Base-by-base conservation (phyloP, 768 basidiomycete genomes). In the Trametes gibbosa region DNA sequence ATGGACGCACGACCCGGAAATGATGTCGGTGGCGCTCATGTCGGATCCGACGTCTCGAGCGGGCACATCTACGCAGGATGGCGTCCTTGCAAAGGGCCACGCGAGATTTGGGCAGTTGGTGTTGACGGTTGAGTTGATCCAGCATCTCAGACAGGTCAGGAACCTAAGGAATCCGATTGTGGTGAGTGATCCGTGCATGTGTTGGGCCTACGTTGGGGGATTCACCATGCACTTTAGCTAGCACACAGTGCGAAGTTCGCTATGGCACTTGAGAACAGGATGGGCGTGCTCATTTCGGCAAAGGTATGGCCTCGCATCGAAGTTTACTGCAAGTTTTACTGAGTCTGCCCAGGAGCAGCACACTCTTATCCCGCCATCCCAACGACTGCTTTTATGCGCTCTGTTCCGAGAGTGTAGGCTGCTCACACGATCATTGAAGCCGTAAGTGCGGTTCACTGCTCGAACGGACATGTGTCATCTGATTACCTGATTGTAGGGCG, bases 11-110 rank as follows among this genome's bases (percentile, higher is more conserved):
- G 84, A 90, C 68, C 76, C 84, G 6, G 89, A 90, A 64, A 91
- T 92, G 89, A 74, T 90, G 64, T 77, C 84, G 3, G 79, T 90
- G 2, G 89, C 85, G 10, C 67, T 90, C 41, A 80, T 87, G 78
- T 83, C 80, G 56, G 82, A 83, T 60, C 70, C 75, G 9, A 61
- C 35, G 27, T 7, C 57, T 1, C 50, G 50, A 2, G 14, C 46
- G 7, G 71, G 50, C 19, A 24, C 68, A 12, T 53, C 50, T n/a
- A 58, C 61, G 13, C 65, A 62, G n/a, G 66, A 58, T 2, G 58
- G 51, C 1, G 61, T 29, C 32, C 53, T 62, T 16, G 39, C 66
- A 23, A 83, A 81, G 81, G 80, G 76, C 3, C 76, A 73, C 52
- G 78, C 81, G 23, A 78, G 84, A 21, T 69, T 84, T 16, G 90